Conservation (phyloP, 75 land plant species). For the Picea glauca region DNA sequence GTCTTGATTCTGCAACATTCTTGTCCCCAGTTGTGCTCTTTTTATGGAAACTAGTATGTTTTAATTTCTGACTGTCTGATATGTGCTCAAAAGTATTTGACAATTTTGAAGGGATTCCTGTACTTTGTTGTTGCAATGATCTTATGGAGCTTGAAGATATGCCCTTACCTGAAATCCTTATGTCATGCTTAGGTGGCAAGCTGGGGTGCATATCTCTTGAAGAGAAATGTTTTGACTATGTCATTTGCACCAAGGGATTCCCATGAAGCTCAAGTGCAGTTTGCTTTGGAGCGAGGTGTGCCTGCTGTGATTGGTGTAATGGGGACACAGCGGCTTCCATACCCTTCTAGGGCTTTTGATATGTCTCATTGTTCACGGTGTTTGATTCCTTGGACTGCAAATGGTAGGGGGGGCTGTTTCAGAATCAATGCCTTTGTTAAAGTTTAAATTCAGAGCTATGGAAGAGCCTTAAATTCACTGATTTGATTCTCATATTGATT, state of each 20-base stretch:
- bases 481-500: background rate
- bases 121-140: background rate
- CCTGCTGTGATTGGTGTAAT: slow-evolving; percentile 94
- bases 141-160: background rate
- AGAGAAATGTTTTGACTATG: slow-evolving; percentile 79
- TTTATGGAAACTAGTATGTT: background rate
- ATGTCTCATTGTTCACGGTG: slow-evolving; percentile 94
- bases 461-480: background rate
- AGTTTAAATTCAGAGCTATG: background rate
- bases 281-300: slow-evolving; percentile 91
- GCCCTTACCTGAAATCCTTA: background rate
- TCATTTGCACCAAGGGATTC: slow-evolving; percentile 94
- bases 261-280: slow-evolving; percentile 89
- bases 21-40: background rate
- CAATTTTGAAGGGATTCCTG: background rate
- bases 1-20: background rate
- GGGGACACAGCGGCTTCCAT: slow-evolving; percentile 67
- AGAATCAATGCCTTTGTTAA: background rate
- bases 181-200: slow-evolving; percentile 69
- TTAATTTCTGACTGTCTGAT: too few relatives aligned
- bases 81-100: background rate
- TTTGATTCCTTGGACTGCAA: slow-evolving; percentile 75
- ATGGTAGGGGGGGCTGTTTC: slow-evolving; percentile 46
- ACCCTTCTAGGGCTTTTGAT: slow-evolving; percentile 84
- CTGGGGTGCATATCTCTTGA: slow-evolving; percentile 89